Evolutionary conservation across 306 rosid genomes (phyloP), one percentile per base, ranked within the genome.

Genomic region (Cucumis hystrix): DNA sequence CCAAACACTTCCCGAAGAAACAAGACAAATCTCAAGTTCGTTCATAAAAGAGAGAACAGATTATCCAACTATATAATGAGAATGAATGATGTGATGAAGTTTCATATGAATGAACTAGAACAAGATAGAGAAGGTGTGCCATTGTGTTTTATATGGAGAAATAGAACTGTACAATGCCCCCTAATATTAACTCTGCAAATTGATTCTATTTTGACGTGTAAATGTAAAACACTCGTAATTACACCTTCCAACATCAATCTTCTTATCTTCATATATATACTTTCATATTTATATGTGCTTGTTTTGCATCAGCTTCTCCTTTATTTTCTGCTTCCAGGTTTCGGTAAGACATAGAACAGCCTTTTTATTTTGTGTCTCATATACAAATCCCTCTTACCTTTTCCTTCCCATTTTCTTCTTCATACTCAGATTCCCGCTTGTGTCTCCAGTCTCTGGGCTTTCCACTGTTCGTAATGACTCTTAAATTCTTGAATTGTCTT

Each of bases 401-500:
- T 52, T 16, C 20, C 57, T 52, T 52, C 8, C 3, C 8, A 54
- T 21, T 11, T 7, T 18, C 25, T 70, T 21, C 20, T 45, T 45
- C 58, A 23, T 45, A 70, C 58, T 23, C 7, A 49, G 58, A 25
- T 45, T 21, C 56, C 33, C 2, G 65, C 8, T 33, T 39, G 39
- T 5, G 13, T 57, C 9, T n/a, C 79, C 21, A 40, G 11, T 76
- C 45, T n/a, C 40, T 78, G 82, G 45, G 96, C 72, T 77, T 80
- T 88, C 60, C 47, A 25, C 0, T 74, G 71, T 0, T 72, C 84
- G 67, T 86, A 82, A 13, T 1, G 35, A 47, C 5, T 79, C 85
- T 89, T 90, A 0, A 86, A 80, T 17, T 49, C 49, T 55, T 81
- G 67, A 72, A 96, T 88, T 51, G 66, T 79, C 71, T 81, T 74